A percentile compares a stretch with the other conserved stretches of the same genome.
Conservation (phyloP, 2,329 filamentous ascomycete genomes). For the Xylariales sp. region DNA sequence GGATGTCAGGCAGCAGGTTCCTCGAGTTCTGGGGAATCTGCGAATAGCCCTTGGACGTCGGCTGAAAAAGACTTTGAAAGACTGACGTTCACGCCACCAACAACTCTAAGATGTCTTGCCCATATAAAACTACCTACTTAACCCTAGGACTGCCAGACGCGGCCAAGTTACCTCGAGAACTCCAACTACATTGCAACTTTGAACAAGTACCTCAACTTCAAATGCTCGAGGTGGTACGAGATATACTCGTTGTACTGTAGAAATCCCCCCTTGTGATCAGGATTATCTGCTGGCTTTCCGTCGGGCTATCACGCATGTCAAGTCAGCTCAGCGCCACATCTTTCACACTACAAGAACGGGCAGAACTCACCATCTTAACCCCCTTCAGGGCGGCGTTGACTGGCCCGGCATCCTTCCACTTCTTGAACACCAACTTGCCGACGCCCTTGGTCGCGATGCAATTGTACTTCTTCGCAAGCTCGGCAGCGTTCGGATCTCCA, state of each 20-base stretch:
- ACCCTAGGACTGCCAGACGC: too few relatives aligned
- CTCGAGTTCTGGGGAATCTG: too few relatives aligned
- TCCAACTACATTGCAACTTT: conserved; percentile 15
- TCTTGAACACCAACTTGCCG: conserved; percentile 55
- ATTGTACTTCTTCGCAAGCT: conserved; percentile 53
- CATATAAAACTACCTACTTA: too few relatives aligned
- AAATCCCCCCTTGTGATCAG: conserved; percentile 36
- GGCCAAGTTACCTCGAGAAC: too few relatives aligned
- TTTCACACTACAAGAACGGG: too few relatives aligned
- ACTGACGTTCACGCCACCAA: too few relatives aligned
- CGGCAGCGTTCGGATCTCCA: conserved; percentile 56
- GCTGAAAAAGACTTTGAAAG: too few relatives aligned
- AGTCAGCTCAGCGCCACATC: too few relatives aligned
- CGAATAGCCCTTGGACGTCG: too few relatives aligned
- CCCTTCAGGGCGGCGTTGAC: conserved; percentile 61
- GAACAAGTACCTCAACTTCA: conserved; percentile 64
- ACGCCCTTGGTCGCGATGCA: conserved; percentile 64
- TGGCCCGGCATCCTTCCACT: conserved; percentile 68
- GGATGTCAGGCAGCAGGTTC: too few relatives aligned
- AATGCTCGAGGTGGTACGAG: conserved; percentile 61
- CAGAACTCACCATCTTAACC: conserved; percentile 57
- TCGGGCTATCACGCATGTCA: too few relatives aligned
- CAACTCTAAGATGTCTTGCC: too few relatives aligned
- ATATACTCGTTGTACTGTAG: conserved; percentile 70
- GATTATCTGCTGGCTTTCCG: conserved; percentile 40